A percentile compares a stretch with the other conserved stretches of the same genome.
phyloP scores from a whole-genome alignment of 2,329 filamentous ascomycete species.

The Paraconiothyrium sp. region DNA sequence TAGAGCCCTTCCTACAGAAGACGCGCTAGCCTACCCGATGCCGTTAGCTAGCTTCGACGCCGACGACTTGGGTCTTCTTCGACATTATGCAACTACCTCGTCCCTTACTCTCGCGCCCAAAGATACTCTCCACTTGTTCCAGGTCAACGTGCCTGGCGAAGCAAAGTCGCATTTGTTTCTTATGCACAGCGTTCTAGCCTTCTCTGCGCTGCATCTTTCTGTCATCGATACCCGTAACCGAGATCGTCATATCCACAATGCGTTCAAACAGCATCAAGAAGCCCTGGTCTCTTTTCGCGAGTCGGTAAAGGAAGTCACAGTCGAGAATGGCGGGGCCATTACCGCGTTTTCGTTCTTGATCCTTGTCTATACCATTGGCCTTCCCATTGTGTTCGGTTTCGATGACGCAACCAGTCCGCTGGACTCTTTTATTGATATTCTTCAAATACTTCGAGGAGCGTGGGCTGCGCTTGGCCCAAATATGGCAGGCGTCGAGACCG shows the following conservation, averaged over 20 bases:
- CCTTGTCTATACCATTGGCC: constrained; percentile 22
- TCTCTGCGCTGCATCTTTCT: constrained; percentile 33
- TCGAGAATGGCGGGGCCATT: constrained; percentile 24
- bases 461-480: constrained; percentile 20
- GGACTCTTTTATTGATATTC: constrained; percentile 21
- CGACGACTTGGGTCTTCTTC: constrained; percentile 26
- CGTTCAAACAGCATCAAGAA: constrained; percentile 30
- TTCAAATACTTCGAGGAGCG: constrained; percentile 23
- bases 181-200: constrained; percentile 37
- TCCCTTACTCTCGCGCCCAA: constrained; percentile 23
- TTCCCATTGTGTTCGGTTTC: constrained; percentile 25
- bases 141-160: constrained; percentile 29
- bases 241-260: constrained; percentile 20
- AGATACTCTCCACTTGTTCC: constrained; percentile 28
- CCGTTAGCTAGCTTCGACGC: constrained; percentile 21
- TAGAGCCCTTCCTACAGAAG: constrained; percentile 14
- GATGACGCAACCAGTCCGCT: constrained; percentile 14
- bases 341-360: constrained; percentile 26
- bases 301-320: constrained; percentile 21
- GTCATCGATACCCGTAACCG: constrained; percentile 20
- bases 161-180: constrained; percentile 32
- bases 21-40: constrained; percentile 16
- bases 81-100: constrained; percentile 27
- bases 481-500: constrained; percentile 18
- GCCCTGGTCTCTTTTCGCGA: constrained; percentile 27